phyloP scores from a whole-genome alignment of 2,329 filamentous ascomycete species.

The Lachnellula arida region DNA sequence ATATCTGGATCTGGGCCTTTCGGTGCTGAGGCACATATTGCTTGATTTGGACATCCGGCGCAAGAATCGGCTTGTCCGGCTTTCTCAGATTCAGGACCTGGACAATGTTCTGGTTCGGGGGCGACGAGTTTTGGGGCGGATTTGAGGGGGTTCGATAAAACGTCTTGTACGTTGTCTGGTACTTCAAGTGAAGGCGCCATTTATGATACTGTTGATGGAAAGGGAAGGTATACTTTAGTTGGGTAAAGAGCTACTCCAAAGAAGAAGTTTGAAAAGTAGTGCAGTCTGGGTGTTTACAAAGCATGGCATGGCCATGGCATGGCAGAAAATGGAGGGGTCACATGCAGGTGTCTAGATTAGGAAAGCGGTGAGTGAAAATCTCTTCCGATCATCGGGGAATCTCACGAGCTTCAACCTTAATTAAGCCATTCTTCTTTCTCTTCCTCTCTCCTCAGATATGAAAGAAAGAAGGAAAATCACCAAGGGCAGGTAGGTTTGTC shows the following conservation, averaged over 20 bases:
- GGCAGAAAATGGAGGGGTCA: background rate
- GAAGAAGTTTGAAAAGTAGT: background rate
- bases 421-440: background rate
- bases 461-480: background rate
- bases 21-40: conserved; percentile 87
- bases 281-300: background rate
- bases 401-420: too few species aligned
- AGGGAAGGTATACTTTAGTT: background rate
- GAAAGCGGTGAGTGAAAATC: background rate
- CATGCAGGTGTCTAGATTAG: background rate
- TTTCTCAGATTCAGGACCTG: conserved; percentile 75
- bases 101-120: conserved; percentile 94
- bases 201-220: background rate
- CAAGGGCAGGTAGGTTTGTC: background rate
- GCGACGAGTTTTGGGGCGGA: conserved; percentile 80
- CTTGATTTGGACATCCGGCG: conserved; percentile 91
- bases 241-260: background rate
- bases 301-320: background rate
- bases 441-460: background rate
- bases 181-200: conserved; percentile 87
- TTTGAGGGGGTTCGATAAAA: conserved; percentile 72
- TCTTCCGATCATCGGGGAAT: background rate
- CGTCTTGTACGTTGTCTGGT: conserved; percentile 60
- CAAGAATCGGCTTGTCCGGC: conserved; percentile 76
- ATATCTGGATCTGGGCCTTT: conserved; percentile 97